Percentiles rank a stretch among this genome's conserved stretches.
These are phyloP conservation scores for Gracilaria caudata DNA, from an alignment of 23 red algal genomes.

Conservation along the genomic window DNA sequence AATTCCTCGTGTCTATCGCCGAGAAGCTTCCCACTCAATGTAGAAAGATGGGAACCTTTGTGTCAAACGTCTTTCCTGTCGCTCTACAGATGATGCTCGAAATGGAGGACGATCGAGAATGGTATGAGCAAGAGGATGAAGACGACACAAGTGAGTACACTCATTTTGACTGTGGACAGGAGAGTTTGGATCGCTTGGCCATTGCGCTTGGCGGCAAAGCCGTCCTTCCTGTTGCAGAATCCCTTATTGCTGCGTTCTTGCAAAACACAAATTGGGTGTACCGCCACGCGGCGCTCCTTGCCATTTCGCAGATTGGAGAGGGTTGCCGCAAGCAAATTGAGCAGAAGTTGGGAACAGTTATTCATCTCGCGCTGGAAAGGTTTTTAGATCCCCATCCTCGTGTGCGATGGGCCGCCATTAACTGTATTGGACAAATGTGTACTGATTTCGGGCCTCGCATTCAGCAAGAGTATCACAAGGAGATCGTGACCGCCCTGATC, in stretches of 20 bases:
- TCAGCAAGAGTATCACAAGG: constrained; percentile 81
- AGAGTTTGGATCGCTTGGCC: constrained; percentile 93
- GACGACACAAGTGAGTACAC: constrained; percentile 78
- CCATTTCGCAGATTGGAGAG: constrained; percentile 97
- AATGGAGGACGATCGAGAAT: constrained; percentile 93
- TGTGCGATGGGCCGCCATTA: constrained; percentile 98
- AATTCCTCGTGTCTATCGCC: constrained; percentile 87
- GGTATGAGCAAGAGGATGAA: constrained; percentile 91
- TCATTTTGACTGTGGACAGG: constrained; percentile 89
- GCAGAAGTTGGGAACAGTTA: constrained; percentile 79
- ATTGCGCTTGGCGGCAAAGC: constrained; percentile 96
- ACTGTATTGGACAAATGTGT: constrained; percentile 99
- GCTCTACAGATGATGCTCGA: constrained; percentile 95
- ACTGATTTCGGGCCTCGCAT: constrained; percentile 96
- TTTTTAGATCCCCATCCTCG: constrained; percentile 92
- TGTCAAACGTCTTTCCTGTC: constrained; percentile 74
- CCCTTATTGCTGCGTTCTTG: constrained; percentile 74
- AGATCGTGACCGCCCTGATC: constrained; percentile 77
- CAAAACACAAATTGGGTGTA: constrained; percentile 75
- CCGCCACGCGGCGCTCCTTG: constrained; percentile 93
- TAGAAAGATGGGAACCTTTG: constrained; percentile 80
- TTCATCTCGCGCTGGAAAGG: constrained; percentile 68
- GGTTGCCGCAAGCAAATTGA: constrained; percentile 96
- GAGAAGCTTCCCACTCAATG: constrained; percentile 89
- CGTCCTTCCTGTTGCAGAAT: constrained; percentile 82